Base-by-base conservation (phyloP, 2,329 filamentous ascomycete species). In the Metarhizium album region DNA sequence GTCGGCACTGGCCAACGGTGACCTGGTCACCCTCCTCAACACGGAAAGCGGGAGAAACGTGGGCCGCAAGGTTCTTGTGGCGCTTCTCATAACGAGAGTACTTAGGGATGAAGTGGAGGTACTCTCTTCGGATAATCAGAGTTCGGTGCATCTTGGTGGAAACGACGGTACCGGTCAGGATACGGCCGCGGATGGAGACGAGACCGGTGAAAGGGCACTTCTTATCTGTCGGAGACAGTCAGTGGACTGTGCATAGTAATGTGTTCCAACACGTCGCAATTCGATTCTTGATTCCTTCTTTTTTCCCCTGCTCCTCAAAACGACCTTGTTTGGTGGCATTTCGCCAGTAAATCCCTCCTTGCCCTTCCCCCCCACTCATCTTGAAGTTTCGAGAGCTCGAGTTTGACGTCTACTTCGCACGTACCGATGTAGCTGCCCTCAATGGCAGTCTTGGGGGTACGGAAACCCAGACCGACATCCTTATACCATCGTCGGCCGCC, bases 121-220 rank as follows among this genome's bases (percentile, higher is more conserved):
- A 98, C 83, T 98, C 93, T 77, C 93, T 86, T 75, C 93, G 93
- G 83, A 98, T 94, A 79, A 98, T 86, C 73, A 97, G 79, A 68
- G 93, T 98, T 78, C 93, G 88, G 87, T 98, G 93, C 93, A 98
- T 98, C 88, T 98, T 98, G 78, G 93, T 98, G 68, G 91, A 97
- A 71, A 97, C 87, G 70, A 98, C 93, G 72, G 90, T 96, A 70
- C 93, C 93, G 73, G 91, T 97, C 64, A 98, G 82, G 83, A 98
- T 98, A 91, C 93, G 91, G 76, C 93, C 93, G 80, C 93, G 93
- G 82, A 98, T 98, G 62, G 93, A 97, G 74, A 98, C 90, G 74
- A 91, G 82, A 74, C 94, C 94, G 66, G 90, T 95, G 86, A 98
- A 98, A 64, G 93, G 93, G 87, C 93, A 98, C 84, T 98, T 98